A percentile compares a stretch with the other conserved stretches of the same genome.
phyloP scores from a whole-genome alignment of 441 rosid species.

The Manihot esculenta region DNA sequence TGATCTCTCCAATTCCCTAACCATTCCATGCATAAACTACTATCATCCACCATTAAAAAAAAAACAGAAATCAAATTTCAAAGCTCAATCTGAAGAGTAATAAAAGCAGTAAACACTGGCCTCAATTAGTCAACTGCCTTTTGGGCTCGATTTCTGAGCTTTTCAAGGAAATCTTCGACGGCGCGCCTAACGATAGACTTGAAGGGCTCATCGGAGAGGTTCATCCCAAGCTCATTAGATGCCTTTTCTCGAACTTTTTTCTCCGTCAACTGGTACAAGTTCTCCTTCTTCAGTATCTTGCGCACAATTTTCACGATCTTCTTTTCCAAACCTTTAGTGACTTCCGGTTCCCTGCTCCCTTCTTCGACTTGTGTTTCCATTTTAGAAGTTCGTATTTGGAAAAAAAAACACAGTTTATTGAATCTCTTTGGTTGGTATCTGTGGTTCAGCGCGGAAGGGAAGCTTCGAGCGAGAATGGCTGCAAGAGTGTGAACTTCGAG shows the following conservation, averaged over 20 bases:
- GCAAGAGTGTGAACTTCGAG: neutral
- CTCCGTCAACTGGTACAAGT: slow-evolving; percentile 40
- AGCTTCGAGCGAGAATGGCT: neutral
- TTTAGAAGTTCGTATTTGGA: neutral
- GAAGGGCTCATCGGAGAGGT: slow-evolving; percentile 37
- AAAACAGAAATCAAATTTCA: slow-evolving; percentile 1
- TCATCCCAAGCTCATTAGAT: slow-evolving; percentile 32
- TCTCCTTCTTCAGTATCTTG: slow-evolving; percentile 33
- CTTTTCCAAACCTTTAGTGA: slow-evolving; percentile 28
- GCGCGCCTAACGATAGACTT: slow-evolving; percentile 34
- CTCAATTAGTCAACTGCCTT: slow-evolving; percentile 7
- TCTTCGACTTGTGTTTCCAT: slow-evolving; percentile 21
- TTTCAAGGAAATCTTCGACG: slow-evolving; percentile 35
- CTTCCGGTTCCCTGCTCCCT: slow-evolving; percentile 17
- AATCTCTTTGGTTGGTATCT: neutral
- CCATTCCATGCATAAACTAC: neutral
- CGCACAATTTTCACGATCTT: slow-evolving; percentile 36
- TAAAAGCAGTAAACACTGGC: neutral
- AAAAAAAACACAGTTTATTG: neutral
- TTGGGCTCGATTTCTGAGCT: slow-evolving; percentile 21
- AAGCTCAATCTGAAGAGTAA: neutral
- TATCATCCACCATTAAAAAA: neutral
- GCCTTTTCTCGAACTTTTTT: slow-evolving; percentile 37
- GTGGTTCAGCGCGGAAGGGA: neutral
- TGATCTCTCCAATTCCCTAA: neutral